Evolutionary conservation across 1,284 basidiomycete species (phyloP), one percentile per base, ranked within the genome.

Genomic region (Rhizoctonia solani): DNA sequence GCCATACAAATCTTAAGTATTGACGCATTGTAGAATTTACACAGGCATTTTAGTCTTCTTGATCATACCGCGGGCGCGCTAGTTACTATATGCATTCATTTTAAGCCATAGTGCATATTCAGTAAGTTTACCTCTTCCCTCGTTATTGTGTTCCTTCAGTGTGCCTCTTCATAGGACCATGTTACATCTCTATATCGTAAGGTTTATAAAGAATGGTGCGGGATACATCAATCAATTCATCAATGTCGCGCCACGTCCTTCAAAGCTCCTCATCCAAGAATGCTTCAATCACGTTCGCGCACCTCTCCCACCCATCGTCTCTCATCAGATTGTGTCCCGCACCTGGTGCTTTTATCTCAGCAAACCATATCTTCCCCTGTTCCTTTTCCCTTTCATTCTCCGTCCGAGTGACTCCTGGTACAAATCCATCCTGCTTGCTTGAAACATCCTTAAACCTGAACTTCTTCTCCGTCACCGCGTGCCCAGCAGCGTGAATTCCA

Each of bases 241-340:
- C 16, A 39, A 8, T 39, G 37, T 39, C 44, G 8, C 44, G 19
- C 44, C 44, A 14, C 44, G 44, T 39, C 37, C 9, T 8, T 39
- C 16, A 39, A 9, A 5, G 21, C 44, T 46, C 46, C 4, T 27
- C 6, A 3, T 61, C 32, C 21, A 61, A 39, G 29, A 61, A 61
- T 25, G 58, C 30, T 30, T 61, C 58, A 1, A 61, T 16, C 6
- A 61, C 58, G 8, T 23, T 66, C 8, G 61, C 61, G 46, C 61
- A 66, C 23, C 50, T 41, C 19, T 54, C 50, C 61, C 61, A 66
- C 21, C 50, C 50, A 54, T 66, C 61, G 19, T 65, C 61, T 16
- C 61, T 42, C 61, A 65, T 65, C 39, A 65, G 14, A 25, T 65
- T 65, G 25, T 65, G 61, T 14, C 61, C 61, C 2, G 61, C 61